A percentile compares a stretch with the other conserved stretches of the same genome.
Conservation (phyloP, 2,329 filamentous ascomycete species). For the Calycina marina region DNA sequence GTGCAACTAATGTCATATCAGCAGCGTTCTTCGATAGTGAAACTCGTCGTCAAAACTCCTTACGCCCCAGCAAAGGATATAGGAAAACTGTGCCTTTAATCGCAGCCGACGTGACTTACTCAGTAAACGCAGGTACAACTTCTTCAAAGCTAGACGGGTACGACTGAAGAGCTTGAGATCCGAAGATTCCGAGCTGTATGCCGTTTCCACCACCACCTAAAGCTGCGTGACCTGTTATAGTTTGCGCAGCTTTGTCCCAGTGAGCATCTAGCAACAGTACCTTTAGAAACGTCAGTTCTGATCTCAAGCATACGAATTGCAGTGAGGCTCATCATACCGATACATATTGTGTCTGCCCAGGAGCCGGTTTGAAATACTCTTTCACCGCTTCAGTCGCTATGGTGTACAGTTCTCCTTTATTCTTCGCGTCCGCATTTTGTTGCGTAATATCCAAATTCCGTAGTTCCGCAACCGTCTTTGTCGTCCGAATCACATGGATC, state of each 20-base stretch:
- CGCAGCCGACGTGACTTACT: no score
- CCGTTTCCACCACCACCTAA: slow-evolving; percentile 64
- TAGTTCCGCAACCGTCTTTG: slow-evolving; percentile 76
- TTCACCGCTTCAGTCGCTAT: slow-evolving; percentile 68
- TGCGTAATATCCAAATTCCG: slow-evolving; percentile 65
- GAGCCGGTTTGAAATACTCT: slow-evolving; percentile 57
- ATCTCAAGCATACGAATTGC: neutral
- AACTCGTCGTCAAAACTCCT: no score
- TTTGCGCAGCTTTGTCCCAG: slow-evolving; percentile 61
- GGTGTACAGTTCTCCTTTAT: slow-evolving; percentile 58
- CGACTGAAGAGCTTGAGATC: slow-evolving; percentile 81
- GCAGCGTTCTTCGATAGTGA: no score
- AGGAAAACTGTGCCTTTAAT: no score
- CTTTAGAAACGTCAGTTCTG: neutral
- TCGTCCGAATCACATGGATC: slow-evolving; percentile 68
- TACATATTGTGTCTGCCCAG: slow-evolving; percentile 77
- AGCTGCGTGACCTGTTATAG: slow-evolving; percentile 68
- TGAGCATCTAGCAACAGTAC: slow-evolving; percentile 72
- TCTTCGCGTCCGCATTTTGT: slow-evolving; percentile 54
- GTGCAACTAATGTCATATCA: no score
- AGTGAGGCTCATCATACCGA: slow-evolving; percentile 34
- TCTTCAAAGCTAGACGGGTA: slow-evolving; percentile 85
- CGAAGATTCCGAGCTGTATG: slow-evolving; percentile 75
- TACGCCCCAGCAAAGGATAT: no score
- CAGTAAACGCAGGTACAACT: slow-evolving; percentile 73